Evolutionary conservation across 768 basidiomycete genomes (phyloP).

Genomic region (Mycena sanguinolenta): DNA sequence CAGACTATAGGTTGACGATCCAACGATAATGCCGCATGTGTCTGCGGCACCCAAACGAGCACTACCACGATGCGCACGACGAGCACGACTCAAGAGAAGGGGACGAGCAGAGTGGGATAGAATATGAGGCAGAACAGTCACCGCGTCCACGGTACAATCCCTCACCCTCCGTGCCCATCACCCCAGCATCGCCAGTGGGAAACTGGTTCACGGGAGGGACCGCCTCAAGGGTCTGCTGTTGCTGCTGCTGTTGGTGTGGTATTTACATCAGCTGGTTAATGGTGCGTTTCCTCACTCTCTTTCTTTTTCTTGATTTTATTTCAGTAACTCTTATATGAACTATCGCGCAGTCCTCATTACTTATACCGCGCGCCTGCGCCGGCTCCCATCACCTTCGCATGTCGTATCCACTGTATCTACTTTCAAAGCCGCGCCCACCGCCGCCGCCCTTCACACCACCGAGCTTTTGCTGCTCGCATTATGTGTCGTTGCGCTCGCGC

Average conservation of each 20-base stretch:
- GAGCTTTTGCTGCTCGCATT: conserved; percentile 76
- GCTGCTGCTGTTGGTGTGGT: background rate
- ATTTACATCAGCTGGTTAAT: background rate
- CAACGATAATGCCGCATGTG: too few relatives aligned
- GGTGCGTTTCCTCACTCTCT: background rate
- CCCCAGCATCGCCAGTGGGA: background rate
- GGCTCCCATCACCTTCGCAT: conserved; percentile 43
- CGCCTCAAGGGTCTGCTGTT: background rate
- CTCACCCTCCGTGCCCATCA: background rate
- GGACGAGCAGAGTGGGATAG: too few relatives aligned
- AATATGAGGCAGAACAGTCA: background rate
- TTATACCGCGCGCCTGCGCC: background rate
- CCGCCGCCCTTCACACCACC: conserved; percentile 68
- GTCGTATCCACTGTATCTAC: conserved; percentile 41
- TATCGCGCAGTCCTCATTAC: background rate
- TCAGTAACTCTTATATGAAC: too few relatives aligned
- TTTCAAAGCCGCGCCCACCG: conserved; percentile 46
- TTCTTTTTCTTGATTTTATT: background rate
- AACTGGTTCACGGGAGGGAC: background rate
- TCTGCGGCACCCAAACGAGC: too few relatives aligned
- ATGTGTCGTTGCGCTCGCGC: conserved; percentile 73
- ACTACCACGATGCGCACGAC: too few relatives aligned
- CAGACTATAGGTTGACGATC: too few relatives aligned
- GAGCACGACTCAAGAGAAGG: too few relatives aligned
- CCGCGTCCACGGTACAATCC: conserved; percentile 71